Conservation (phyloP, 495 filamentous ascomycete genomes). For the Podospora pseudocomata region DNA sequence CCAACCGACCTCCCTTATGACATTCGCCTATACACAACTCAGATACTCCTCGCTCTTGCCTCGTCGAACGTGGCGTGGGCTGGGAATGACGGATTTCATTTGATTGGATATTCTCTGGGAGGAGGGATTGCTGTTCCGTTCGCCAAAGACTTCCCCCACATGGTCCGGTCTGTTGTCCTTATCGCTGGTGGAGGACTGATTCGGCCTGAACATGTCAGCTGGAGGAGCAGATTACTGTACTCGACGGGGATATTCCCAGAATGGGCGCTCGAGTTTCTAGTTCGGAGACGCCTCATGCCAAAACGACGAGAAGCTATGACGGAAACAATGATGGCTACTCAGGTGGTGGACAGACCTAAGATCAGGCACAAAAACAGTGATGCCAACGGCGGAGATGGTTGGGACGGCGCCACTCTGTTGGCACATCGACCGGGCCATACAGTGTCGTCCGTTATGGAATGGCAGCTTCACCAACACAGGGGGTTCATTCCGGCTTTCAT, state of each 20-base stretch:
- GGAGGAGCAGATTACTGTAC: constrained; percentile 42
- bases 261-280: constrained; percentile 49
- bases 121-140: constrained; percentile 73
- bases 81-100: constrained; percentile 52
- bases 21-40: constrained; percentile 63
- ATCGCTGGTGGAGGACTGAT: constrained; percentile 67
- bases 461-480: constrained; percentile 53
- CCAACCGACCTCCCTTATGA: constrained; percentile 66
- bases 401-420: constrained; percentile 43
- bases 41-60: constrained; percentile 66
- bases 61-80: constrained; percentile 58
- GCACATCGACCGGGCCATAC: constrained; percentile 33
- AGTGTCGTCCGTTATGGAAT: constrained; percentile 47
- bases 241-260: constrained; percentile 49
- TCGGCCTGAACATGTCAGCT: constrained; percentile 39
- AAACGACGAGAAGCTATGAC: constrained; percentile 15
- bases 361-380: constrained; percentile 30
- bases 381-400: constrained; percentile 35
- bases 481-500: constrained; percentile 57
- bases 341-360: constrained; percentile 22
- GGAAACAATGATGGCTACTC: constrained; percentile 29
- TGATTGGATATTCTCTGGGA: constrained; percentile 82
- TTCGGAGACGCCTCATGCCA: constrained; percentile 51
- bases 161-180: constrained; percentile 67
- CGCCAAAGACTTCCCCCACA: constrained; percentile 62